Evolutionary conservation across 805 yeast genomes (phyloP).

Genomic region (Saccharomycopsis fodiens): DNA sequence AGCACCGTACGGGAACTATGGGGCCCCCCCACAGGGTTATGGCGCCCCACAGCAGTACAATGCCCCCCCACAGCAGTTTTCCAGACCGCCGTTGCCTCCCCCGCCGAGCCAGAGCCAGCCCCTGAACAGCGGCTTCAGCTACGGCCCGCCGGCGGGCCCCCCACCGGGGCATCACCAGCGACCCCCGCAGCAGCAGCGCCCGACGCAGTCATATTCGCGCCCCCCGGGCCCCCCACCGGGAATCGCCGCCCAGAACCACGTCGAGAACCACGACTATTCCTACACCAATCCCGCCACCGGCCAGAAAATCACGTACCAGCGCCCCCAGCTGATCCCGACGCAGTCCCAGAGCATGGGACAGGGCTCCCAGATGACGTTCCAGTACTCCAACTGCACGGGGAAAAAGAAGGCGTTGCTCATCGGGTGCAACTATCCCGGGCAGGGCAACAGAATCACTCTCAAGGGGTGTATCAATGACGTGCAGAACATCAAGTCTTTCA

Average conservation of each 20-base stretch:
- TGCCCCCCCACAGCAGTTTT: neutral
- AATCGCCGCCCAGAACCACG: slow-evolving; percentile 1
- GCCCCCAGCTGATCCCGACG: slow-evolving; percentile 1
- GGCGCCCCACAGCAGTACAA: neutral
- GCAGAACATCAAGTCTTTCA: slow-evolving; percentile 37
- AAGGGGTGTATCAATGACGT: slow-evolving; percentile 82
- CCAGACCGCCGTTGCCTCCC: slow-evolving; percentile 2
- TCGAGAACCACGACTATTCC: neutral
- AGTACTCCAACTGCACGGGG: slow-evolving; percentile 67
- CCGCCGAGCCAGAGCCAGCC: neutral
- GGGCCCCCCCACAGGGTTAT: neutral
- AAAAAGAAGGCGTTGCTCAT: slow-evolving; percentile 64
- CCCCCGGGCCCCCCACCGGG: slow-evolving; percentile 9
- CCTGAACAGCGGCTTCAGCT: neutral
- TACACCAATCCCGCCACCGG: slow-evolving; percentile 8
- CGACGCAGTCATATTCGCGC: neutral
- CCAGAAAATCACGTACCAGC: slow-evolving; percentile 1
- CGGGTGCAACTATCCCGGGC: slow-evolving; percentile 72
- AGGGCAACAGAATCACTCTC: slow-evolving; percentile 40
- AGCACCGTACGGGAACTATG: neutral
- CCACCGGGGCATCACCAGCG: neutral
- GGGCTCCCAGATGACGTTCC: slow-evolving; percentile 30
- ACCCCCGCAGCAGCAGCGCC: neutral
- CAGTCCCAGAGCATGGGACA: slow-evolving; percentile 13
- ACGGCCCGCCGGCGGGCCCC: neutral